Conservation (phyloP, 2,329 filamentous ascomycete species). For the Stagonosporopsis rhizophila region DNA sequence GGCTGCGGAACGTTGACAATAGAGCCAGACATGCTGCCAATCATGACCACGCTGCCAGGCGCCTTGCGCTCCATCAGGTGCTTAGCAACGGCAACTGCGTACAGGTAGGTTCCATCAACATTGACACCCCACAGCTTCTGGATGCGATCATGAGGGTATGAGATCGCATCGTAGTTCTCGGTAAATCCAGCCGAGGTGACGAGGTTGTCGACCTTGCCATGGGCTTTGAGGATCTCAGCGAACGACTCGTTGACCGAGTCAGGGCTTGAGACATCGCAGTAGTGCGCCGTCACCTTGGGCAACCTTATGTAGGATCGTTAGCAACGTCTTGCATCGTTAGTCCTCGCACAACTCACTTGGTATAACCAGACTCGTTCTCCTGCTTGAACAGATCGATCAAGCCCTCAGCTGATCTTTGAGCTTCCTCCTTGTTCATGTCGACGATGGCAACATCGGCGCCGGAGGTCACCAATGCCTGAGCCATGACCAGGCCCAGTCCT, state of each 20-base stretch:
- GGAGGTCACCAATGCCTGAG: slow-evolving; percentile 85
- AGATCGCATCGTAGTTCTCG: slow-evolving; percentile 91
- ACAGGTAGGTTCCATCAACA: slow-evolving; percentile 90
- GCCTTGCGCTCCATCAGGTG: slow-evolving; percentile 85
- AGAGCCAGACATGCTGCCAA: slow-evolving; percentile 91
- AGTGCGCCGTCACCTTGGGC: slow-evolving; percentile 88
- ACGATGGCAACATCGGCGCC: slow-evolving; percentile 91
- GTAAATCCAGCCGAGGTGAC: slow-evolving; percentile 97
- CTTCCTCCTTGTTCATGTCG: slow-evolving; percentile 91
- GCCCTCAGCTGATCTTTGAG: slow-evolving; percentile 74
- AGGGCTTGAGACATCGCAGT: slow-evolving; percentile 82
- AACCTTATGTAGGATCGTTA: slow-evolving; percentile 54
- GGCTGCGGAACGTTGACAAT: slow-evolving; percentile 97
- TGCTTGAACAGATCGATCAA: slow-evolving; percentile 77
- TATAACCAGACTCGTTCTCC: slow-evolving; percentile 68
- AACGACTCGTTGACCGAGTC: slow-evolving; percentile 79
- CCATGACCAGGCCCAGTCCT: slow-evolving; percentile 90
- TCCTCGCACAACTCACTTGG: slow-evolving; percentile 55
- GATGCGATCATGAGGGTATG: slow-evolving; percentile 89
- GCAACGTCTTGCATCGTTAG: background rate
- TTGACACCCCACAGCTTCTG: slow-evolving; percentile 95
- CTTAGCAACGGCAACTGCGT: slow-evolving; percentile 82
- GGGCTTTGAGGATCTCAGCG: slow-evolving; percentile 70
- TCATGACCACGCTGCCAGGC: slow-evolving; percentile 87
- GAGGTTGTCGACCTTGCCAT: slow-evolving; percentile 86